phyloP scores from a whole-genome alignment of 441 rosid genomes.

The Kokia cookei region DNA sequence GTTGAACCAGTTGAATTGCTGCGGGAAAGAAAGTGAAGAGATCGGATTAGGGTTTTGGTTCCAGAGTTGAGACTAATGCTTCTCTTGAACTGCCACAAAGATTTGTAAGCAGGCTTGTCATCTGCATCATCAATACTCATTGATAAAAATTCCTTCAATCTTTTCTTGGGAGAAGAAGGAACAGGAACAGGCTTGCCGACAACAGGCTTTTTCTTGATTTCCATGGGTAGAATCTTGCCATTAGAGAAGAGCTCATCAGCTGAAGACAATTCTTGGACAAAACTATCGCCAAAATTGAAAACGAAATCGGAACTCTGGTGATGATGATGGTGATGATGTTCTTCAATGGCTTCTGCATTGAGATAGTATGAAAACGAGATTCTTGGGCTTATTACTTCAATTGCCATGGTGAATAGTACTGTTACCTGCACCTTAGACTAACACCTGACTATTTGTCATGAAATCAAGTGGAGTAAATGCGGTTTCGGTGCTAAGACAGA shows the following conservation, averaged over 20 bases:
- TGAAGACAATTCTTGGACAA: constrained; percentile 48
- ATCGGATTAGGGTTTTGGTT: constrained; percentile 51
- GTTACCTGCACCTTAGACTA: not conserved
- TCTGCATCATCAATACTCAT: constrained; percentile 34
- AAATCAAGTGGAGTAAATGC: not conserved
- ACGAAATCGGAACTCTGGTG: constrained; percentile 41
- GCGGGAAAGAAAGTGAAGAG: constrained; percentile 61
- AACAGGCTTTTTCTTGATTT: constrained; percentile 43
- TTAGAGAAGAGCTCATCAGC: constrained; percentile 92
- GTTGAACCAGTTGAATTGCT: constrained; percentile 90
- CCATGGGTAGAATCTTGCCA: constrained; percentile 70
- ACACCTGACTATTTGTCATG: not conserved
- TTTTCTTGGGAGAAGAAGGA: constrained; percentile 39
- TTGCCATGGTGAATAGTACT: constrained; percentile 38
- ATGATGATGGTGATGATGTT: constrained; percentile 13
- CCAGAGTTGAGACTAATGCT: constrained; percentile 65
- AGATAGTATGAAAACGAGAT: constrained; percentile 77
- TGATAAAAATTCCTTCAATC: constrained; percentile 58
- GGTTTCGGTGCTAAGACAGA: constrained; percentile 11
- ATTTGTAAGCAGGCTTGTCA: constrained; percentile 26
- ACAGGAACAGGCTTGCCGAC: constrained; percentile 10
- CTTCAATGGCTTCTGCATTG: constrained; percentile 23
- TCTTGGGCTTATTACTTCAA: constrained; percentile 75
- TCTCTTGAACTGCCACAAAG: constrained; percentile 76
- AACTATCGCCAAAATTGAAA: constrained; percentile 48